Evolutionary conservation across 148 eudicot genomes (phyloP), one percentile per base, ranked within the genome.

Genomic region (Polygonum maritimum): DNA sequence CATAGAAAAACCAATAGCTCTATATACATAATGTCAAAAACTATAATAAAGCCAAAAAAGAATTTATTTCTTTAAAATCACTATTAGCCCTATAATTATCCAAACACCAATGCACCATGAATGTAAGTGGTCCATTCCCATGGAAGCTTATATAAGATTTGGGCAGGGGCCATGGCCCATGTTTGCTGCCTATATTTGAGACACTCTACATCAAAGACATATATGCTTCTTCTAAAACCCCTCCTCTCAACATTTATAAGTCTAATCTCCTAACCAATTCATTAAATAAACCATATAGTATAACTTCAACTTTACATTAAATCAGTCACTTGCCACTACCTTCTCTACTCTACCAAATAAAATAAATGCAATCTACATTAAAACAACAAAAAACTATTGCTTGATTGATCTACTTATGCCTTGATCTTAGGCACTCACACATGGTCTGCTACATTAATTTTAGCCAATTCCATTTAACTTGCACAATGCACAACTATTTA

Each of bases 391-490:
- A 3, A 2, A 67, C 36, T 3, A 67, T 35, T 67, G 45, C 45
- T 67, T 67, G 14, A 67, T 36, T 67, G 21, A 67, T 67, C 71
- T 67, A 35, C 15, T 67, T 67, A 67, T 67, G 6, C 40, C 58
- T 39, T 72, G 63, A 80, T 82, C 75, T 21, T 78, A 86, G 82
- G 74, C 86, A 69, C 69, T 69, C 65, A 75, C 91, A 88, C 88
- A 86, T 88, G 88, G 86, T 83, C 74, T 86, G 86, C 80, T 76
- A 26, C 75, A 76, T 78, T 80, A 75, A 35, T 26, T 75, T 71
- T 62, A 57, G 51, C 48, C 48, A 11, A 22, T 73, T 41, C 58
- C 7, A 48, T 48, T 16, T 2, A 35, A 31, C 74, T 65, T n/a
- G 14, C 12, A 35, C 38, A 47, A 15, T 47, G 45, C 14, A 36